These are phyloP conservation scores for Protomyces inundatus DNA, from an alignment of 1,139 yeast genomes.

Conservation along the genomic window DNA sequence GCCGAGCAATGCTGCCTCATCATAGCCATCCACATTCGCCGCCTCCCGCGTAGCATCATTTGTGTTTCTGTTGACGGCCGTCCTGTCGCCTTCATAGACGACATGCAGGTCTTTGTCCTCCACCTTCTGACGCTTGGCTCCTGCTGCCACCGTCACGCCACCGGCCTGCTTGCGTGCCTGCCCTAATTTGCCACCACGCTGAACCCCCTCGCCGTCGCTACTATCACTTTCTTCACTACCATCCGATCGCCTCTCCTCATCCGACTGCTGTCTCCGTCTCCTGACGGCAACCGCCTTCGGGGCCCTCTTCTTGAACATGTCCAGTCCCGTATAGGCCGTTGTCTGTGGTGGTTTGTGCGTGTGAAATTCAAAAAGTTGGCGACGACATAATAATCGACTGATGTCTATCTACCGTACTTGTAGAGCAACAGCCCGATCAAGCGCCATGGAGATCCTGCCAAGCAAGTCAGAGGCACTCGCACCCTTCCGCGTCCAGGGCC, in stretches of 20 bases:
- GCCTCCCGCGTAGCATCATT: slow-evolving; percentile 24
- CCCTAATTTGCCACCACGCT: not conserved
- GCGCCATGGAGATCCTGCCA: slow-evolving; percentile 37
- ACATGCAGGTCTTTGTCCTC: not conserved
- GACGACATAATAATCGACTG: too few species aligned
- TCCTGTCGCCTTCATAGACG: slow-evolving; percentile 5
- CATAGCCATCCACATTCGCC: slow-evolving; percentile 21
- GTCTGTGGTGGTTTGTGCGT: too few species aligned
- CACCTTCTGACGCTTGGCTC: not conserved
- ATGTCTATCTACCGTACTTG: too few species aligned
- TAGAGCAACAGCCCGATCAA: too few species aligned
- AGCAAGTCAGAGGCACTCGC: slow-evolving; percentile 85
- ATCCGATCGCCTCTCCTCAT: not conserved
- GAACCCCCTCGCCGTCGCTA: not conserved
- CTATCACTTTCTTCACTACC: not conserved
- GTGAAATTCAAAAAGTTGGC: too few species aligned
- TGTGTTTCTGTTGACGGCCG: not conserved
- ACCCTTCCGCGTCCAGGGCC: slow-evolving; percentile 68
- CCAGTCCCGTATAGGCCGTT: not conserved
- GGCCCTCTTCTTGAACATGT: not conserved
- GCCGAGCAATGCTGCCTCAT: slow-evolving; percentile 25
- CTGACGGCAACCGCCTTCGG: not conserved
- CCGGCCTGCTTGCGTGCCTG: not conserved
- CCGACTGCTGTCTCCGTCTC: not conserved
- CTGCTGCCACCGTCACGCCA: not conserved